phyloP scores from a whole-genome alignment of 73 alveolate genomes.

The Paraurostyla sp. region DNA sequence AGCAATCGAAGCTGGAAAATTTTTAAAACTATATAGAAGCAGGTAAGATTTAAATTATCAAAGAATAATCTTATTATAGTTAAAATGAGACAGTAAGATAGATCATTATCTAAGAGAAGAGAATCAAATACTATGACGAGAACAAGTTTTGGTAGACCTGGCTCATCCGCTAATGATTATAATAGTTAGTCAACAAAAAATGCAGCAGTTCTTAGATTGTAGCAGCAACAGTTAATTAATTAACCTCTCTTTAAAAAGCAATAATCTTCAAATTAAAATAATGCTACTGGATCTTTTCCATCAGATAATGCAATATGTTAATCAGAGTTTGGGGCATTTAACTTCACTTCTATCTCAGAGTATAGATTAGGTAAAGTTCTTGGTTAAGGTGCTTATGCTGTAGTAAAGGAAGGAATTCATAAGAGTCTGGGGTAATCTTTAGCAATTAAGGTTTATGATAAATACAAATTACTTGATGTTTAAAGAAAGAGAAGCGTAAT shows the following conservation, averaged over 20 bases:
- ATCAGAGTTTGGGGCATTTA: conserved; percentile 44
- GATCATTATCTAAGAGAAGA: neutral
- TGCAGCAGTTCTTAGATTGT: too few species aligned
- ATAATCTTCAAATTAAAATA: too few species aligned
- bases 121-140: neutral
- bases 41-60: neutral
- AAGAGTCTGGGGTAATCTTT: conserved; percentile 78
- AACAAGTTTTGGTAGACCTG: conserved; percentile 7
- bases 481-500: conserved; percentile 81
- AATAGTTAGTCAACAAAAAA: neutral
- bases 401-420: conserved; percentile 90
- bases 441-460: conserved; percentile 85
- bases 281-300: too few species aligned
- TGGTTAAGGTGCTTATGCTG: conserved; percentile 96
- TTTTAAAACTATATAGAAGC: neutral
- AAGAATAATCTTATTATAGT: neutral
- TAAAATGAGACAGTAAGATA: neutral
- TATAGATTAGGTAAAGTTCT: conserved; percentile 80
- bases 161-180: neutral
- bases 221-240: too few species aligned
- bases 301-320: neutral
- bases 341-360: conserved; percentile 6
- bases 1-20: neutral
- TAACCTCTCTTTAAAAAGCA: too few species aligned
- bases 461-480: conserved; percentile 80